A percentile compares a stretch with the other conserved stretches of the same genome.
Evolutionary conservation across 768 basidiomycete species (phyloP).

Genomic region (Porphyrellus cyaneotinctus): DNA sequence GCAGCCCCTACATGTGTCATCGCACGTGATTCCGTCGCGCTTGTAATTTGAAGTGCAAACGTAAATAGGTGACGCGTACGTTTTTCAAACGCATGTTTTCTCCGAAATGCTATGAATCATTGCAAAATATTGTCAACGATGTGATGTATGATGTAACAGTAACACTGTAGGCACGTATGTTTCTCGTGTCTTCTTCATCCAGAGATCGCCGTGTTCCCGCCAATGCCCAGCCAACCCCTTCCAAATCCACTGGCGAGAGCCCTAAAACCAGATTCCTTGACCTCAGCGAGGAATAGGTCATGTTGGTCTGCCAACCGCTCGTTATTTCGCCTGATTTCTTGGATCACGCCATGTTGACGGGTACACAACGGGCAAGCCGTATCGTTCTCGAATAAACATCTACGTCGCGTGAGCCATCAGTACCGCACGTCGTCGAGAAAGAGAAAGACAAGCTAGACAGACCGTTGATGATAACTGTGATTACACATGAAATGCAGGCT

Average conservation of each 20-base stretch:
- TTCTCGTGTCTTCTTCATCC: neutral
- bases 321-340: slow-evolving; percentile 86
- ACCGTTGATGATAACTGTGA: slow-evolving; percentile 94
- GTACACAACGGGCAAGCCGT: slow-evolving; percentile 89
- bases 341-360: slow-evolving; percentile 80
- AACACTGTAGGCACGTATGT: neutral
- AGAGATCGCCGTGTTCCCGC: neutral
- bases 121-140: too few species aligned
- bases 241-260: slow-evolving; percentile 70
- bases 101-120: neutral
- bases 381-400: slow-evolving; percentile 87
- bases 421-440: neutral
- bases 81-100: neutral
- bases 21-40: too few species aligned
- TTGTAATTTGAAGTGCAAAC: slow-evolving; percentile 59
- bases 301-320: slow-evolving; percentile 79
- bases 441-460: neutral
- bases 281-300: slow-evolving; percentile 73
- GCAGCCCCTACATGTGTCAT: too few species aligned
- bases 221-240: slow-evolving; percentile 49
- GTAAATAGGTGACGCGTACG: slow-evolving; percentile 22
- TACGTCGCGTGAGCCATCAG: slow-evolving; percentile 27
- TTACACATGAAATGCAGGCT: slow-evolving; percentile 97
- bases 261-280: slow-evolving; percentile 64
- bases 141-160: neutral